Evolutionary conservation across 1,284 basidiomycete genomes (phyloP).

Genomic region (Ustilago trichophora): DNA sequence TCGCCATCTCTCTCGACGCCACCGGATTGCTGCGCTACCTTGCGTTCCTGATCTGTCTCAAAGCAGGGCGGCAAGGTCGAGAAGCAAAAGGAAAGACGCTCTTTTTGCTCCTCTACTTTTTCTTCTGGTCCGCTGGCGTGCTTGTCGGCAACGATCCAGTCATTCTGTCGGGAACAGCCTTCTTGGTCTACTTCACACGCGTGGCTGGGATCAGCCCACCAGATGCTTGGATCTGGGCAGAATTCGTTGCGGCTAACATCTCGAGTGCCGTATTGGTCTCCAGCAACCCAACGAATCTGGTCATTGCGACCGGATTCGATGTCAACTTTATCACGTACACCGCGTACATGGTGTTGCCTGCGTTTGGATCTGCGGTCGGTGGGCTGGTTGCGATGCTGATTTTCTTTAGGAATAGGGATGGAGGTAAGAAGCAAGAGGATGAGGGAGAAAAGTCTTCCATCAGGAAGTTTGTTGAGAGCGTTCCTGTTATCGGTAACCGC

Average conservation of each 20-base stretch:
- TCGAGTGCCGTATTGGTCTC: slow-evolving; percentile 67
- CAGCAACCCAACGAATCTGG: slow-evolving; percentile 68
- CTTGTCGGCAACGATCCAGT: slow-evolving; percentile 80
- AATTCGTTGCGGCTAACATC: slow-evolving; percentile 83
- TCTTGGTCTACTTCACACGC: slow-evolving; percentile 84
- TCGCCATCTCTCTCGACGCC: slow-evolving; percentile 89
- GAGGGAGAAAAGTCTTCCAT: slow-evolving; percentile 9
- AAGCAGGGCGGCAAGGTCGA: slow-evolving; percentile 43
- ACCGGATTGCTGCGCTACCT: slow-evolving; percentile 86
- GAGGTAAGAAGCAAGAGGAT: background rate
- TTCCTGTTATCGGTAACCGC: slow-evolving; percentile 23
- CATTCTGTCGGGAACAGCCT: slow-evolving; percentile 75
- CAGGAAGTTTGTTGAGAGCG: slow-evolving; percentile 27
- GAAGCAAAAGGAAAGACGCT: slow-evolving; percentile 70
- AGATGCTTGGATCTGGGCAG: slow-evolving; percentile 75
- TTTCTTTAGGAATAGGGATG: slow-evolving; percentile 50
- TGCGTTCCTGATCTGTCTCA: slow-evolving; percentile 69
- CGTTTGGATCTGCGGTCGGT: slow-evolving; percentile 49
- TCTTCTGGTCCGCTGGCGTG: slow-evolving; percentile 81
- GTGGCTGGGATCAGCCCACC: slow-evolving; percentile 74
- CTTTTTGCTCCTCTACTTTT: slow-evolving; percentile 80
- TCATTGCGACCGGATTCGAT: slow-evolving; percentile 65
- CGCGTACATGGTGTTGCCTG: slow-evolving; percentile 62
- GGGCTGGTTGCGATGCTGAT: slow-evolving; percentile 49
- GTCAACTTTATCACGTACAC: slow-evolving; percentile 62